Evolutionary conservation across 2,329 filamentous ascomycete species (phyloP).

Genomic region (Knufia fluminis): DNA sequence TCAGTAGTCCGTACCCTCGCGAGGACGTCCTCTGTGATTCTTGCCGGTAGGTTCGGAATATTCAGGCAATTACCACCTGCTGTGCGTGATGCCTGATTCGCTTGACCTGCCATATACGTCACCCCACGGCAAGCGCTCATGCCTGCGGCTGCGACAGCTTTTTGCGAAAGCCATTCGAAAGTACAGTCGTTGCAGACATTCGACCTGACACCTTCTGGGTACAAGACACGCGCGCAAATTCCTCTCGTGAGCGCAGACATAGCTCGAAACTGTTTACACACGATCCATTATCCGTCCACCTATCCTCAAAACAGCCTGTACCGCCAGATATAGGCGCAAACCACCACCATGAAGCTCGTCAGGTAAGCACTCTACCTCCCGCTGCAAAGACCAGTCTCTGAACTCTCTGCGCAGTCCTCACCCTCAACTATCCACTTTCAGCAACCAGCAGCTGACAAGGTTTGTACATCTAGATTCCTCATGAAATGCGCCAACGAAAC

Average conservation of each 20-base stretch:
- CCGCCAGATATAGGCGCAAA: background rate
- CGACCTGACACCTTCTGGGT: background rate
- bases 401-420: slow-evolving; percentile 4
- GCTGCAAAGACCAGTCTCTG: slow-evolving; percentile 2
- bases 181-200: background rate
- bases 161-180: background rate
- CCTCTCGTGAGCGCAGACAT: background rate
- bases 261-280: too few species aligned
- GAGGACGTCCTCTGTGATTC: too few species aligned
- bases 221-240: too few species aligned
- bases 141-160: background rate
- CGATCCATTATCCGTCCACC: background rate
- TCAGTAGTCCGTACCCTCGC: too few species aligned
- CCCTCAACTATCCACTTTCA: background rate
- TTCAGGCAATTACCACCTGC: too few species aligned
- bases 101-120: background rate
- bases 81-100: background rate
- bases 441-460: slow-evolving; percentile 2
- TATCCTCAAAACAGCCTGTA: background rate
- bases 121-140: background rate
- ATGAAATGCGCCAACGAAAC: slow-evolving; percentile 99
- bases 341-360: slow-evolving; percentile 83
- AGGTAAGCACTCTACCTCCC: slow-evolving; percentile 52
- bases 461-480: slow-evolving; percentile 67
- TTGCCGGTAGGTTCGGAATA: too few species aligned